These are phyloP conservation scores for Amphibolis antarctica DNA, from an alignment of 106 monocot genomes.

Conservation along the genomic window DNA sequence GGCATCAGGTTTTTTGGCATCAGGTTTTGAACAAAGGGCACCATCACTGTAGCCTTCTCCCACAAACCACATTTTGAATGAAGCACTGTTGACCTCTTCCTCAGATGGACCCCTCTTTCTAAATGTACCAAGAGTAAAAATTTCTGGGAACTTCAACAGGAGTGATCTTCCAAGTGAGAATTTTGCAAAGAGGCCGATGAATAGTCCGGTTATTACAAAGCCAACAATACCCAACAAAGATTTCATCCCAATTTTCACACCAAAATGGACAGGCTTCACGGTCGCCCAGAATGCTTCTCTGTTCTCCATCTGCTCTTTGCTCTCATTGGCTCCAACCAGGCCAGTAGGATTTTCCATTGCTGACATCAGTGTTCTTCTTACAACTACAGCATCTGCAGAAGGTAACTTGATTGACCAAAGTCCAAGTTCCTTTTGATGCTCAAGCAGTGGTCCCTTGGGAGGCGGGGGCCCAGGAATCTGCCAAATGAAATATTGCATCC, in stretches of 20 bases:
- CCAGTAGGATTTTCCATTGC: conserved; percentile 63
- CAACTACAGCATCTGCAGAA: conserved; percentile 80
- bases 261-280: conserved; percentile 81
- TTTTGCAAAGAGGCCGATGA: conserved; percentile 55
- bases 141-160: conserved; percentile 59
- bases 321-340: conserved; percentile 55
- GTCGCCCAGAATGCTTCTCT: conserved; percentile 58
- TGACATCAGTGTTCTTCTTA: conserved; percentile 64
- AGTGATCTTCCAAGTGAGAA: conserved; percentile 55
- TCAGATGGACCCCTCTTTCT: conserved; percentile 79
- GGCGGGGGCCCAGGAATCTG: conserved; percentile 86
- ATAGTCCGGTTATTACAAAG: conserved; percentile 45
- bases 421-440: conserved; percentile 60
- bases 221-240: conserved; percentile 34
- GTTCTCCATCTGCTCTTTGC: conserved; percentile 22
- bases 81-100: conserved; percentile 67
- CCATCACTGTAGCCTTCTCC: conserved; percentile 62
- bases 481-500: not conserved
- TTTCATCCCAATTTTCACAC: conserved; percentile 66
- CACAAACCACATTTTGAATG: conserved; percentile 97
- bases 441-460: conserved; percentile 47
- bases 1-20: conserved; percentile 46
- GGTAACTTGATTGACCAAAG: conserved; percentile 82
- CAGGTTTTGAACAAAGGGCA: conserved; percentile 18
- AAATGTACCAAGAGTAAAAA: conserved; percentile 72